A percentile compares a stretch with the other conserved stretches of the same genome.
These are phyloP conservation scores for Penicillium polonicum DNA, from an alignment of 2,329 filamentous ascomycete genomes.

Conservation along the genomic window DNA sequence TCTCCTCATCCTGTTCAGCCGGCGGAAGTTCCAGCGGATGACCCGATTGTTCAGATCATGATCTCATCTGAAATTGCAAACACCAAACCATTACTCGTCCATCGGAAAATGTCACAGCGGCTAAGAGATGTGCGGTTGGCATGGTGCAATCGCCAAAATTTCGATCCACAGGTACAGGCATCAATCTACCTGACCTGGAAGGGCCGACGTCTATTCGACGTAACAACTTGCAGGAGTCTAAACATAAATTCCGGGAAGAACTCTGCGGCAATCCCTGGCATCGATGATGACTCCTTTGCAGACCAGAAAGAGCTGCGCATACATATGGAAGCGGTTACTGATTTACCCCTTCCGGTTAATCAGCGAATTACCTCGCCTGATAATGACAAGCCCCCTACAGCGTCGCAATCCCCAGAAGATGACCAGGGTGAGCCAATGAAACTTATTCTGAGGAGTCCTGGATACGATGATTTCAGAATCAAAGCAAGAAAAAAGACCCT, in stretches of 20 bases:
- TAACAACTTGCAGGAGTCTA: constrained; percentile 69
- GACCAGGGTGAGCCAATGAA: constrained; percentile 39
- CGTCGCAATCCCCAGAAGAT: constrained; percentile 9
- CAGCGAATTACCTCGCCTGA: constrained; percentile 10
- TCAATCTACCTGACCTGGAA: constrained; percentile 78
- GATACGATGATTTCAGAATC: constrained; percentile 52
- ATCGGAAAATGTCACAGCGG: constrained; percentile 64
- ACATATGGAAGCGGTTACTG: constrained; percentile 75
- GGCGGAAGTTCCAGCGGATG: constrained; percentile 26
- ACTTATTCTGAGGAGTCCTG: constrained; percentile 54
- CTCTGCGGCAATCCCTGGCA: constrained; percentile 33
- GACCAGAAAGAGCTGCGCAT: constrained; percentile 58
- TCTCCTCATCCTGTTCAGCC: not conserved
- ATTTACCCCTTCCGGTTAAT: constrained; percentile 54
- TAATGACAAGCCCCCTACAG: not conserved
- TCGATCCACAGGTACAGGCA: constrained; percentile 50
- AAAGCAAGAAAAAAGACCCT: constrained; percentile 50
- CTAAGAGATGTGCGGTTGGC: constrained; percentile 65
- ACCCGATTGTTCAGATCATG: constrained; percentile 61
- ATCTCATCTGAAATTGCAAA: constrained; percentile 66
- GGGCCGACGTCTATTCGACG: constrained; percentile 67
- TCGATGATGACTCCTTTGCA: constrained; percentile 43
- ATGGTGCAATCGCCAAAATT: constrained; percentile 66
- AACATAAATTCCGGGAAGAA: constrained; percentile 55
- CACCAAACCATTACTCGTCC: constrained; percentile 62